phyloP scores from a whole-genome alignment of 768 basidiomycete species.

The Asterophora lycoperdoides region DNA sequence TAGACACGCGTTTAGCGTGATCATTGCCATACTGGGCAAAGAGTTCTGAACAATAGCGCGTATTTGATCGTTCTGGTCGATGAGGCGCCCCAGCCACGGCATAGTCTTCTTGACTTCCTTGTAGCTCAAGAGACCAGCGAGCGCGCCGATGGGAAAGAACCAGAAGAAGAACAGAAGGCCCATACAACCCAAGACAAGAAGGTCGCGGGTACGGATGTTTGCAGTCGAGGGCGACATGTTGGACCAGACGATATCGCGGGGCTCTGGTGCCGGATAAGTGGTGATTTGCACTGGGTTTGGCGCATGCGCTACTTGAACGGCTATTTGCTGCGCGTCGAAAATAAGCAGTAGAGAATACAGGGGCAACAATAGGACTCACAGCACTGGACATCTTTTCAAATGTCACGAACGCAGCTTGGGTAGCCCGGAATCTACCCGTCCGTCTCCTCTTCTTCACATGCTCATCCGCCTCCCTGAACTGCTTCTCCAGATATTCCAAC shows the following conservation, averaged over 20 bases:
- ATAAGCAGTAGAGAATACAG: background rate
- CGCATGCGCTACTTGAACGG: slow-evolving; percentile 78
- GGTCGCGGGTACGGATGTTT: slow-evolving; percentile 59
- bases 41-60: slow-evolving; percentile 93
- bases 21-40: slow-evolving; percentile 86
- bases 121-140: slow-evolving; percentile 87
- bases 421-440: slow-evolving; percentile 72
- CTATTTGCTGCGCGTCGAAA: slow-evolving; percentile 61
- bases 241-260: slow-evolving; percentile 93
- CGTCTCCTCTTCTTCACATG: slow-evolving; percentile 70
- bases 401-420: slow-evolving; percentile 88
- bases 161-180: slow-evolving; percentile 81
- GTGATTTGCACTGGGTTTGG: slow-evolving; percentile 59
- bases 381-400: slow-evolving; percentile 95
- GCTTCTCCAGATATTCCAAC: slow-evolving; percentile 78
- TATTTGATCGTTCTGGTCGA: slow-evolving; percentile 76
- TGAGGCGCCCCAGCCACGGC: slow-evolving; percentile 84
- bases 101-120: slow-evolving; percentile 86
- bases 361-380: slow-evolving; percentile 40
- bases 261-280: slow-evolving; percentile 84
- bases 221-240: slow-evolving; percentile 70
- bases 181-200: slow-evolving; percentile 68
- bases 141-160: slow-evolving; percentile 84
- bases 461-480: slow-evolving; percentile 81
- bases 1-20: slow-evolving; percentile 80